phyloP scores from a whole-genome alignment of 208 protist species.

The Plasmodiophora brassicae region DNA sequence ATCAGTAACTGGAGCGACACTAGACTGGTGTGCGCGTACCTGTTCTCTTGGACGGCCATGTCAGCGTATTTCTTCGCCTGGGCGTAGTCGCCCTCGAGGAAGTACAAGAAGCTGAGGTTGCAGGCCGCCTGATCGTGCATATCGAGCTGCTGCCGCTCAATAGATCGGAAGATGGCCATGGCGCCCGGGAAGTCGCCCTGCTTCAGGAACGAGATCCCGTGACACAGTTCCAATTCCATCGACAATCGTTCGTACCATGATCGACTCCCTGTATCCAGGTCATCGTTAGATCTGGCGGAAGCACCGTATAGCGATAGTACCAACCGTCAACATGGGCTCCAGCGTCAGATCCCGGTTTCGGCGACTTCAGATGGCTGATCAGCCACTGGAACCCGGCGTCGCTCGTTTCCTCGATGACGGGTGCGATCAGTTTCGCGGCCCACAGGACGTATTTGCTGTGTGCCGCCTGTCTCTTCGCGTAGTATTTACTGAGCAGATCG shows the following conservation, averaged over 20 bases:
- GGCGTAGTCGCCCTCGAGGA: slow-evolving; percentile 89
- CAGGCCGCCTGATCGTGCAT: slow-evolving; percentile 75
- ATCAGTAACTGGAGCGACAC: not conserved
- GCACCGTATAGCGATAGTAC: not conserved
- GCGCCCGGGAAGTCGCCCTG: slow-evolving; percentile 22
- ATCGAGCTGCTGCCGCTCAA: slow-evolving; percentile 31
- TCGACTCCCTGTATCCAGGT: not conserved
- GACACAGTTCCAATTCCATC: slow-evolving; percentile 35
- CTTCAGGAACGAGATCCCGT: slow-evolving; percentile 40
- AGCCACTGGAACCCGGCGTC: slow-evolving; percentile 82
- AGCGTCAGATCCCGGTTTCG: not conserved
- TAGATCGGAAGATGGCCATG: slow-evolving; percentile 25
- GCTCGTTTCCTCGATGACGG: slow-evolving; percentile 81
- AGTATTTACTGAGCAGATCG: slow-evolving; percentile 53
- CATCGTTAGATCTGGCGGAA: not conserved
- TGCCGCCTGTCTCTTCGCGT: slow-evolving; percentile 62
- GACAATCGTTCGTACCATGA: slow-evolving; percentile 23
- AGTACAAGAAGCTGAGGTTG: slow-evolving; percentile 94
- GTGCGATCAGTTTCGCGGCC: slow-evolving; percentile 84
- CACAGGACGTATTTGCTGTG: slow-evolving; percentile 74
- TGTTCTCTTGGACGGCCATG: slow-evolving; percentile 80
- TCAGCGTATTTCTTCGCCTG: slow-evolving; percentile 89
- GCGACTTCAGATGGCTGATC: slow-evolving; percentile 63
- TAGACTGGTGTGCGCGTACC: slow-evolving; percentile 51
- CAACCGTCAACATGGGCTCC: not conserved